phyloP scores from a whole-genome alignment of 352 stramenopile genomes.

The Phytopythium vexans region DNA sequence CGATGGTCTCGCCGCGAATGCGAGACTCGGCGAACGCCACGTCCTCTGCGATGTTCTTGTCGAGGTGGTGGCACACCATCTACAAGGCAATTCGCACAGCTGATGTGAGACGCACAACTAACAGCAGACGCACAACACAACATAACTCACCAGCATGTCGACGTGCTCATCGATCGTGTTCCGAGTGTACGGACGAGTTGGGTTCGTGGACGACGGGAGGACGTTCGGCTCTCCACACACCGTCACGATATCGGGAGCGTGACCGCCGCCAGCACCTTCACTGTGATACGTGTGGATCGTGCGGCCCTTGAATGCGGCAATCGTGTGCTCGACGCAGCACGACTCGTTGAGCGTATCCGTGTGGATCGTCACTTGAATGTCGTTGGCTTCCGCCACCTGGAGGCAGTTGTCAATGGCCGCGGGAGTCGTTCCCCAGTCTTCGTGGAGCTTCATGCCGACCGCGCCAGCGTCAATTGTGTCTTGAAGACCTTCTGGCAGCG shows the following conservation, averaged over 20 bases:
- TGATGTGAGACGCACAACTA: background rate
- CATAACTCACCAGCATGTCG: conserved; percentile 89
- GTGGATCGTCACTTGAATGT: conserved; percentile 97
- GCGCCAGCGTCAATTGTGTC: conserved; percentile 91
- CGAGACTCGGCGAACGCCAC: conserved; percentile 97
- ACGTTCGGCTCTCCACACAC: conserved; percentile 93
- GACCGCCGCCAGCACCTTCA: conserved; percentile 91
- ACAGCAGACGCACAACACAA: background rate
- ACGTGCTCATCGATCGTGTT: conserved; percentile 99
- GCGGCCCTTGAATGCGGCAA: conserved; percentile 93
- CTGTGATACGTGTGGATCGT: conserved; percentile 98
- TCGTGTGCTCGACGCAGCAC: conserved; percentile 93
- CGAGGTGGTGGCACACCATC: conserved; percentile 98
- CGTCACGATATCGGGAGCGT: conserved; percentile 97
- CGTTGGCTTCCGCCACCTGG: conserved; percentile 87
- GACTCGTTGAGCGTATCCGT: conserved; percentile 98
- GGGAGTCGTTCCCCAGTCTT: conserved; percentile 98
- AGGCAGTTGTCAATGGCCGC: conserved; percentile 94
- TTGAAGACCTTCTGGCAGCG: conserved; percentile 76
- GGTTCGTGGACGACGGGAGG: conserved; percentile 96
- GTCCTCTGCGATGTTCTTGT: conserved; percentile 95
- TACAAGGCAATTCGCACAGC: conserved; percentile 8
- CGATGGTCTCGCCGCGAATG: conserved; percentile 97
- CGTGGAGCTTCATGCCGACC: conserved; percentile 96
- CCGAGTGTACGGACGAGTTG: conserved; percentile 93